Conservation (phyloP, 371 early-diverging fungal genomes). For the Actinomortierella ambigua region DNA sequence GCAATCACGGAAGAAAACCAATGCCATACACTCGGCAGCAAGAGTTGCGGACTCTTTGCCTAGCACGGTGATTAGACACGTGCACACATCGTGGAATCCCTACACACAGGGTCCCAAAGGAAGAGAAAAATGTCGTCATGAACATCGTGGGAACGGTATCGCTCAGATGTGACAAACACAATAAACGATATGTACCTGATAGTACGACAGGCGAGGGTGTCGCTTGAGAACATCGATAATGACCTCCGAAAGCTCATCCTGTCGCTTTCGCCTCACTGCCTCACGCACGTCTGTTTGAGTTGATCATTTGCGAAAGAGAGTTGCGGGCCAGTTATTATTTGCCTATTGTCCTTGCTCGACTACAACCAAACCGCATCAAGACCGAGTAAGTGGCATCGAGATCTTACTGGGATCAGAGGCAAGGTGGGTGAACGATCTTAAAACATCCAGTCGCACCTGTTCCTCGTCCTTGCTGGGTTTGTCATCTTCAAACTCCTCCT, state of each 20-base stretch:
- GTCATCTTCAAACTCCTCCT: background rate
- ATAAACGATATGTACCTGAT: no score
- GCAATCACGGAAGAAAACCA: conserved; percentile 72
- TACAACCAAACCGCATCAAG: no score
- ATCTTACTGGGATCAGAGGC: conserved; percentile 34
- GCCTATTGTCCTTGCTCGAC: no score
- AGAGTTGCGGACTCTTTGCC: conserved; percentile 55
- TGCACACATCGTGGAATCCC: conserved; percentile 80
- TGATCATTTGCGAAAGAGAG: no score
- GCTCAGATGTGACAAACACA: background rate
- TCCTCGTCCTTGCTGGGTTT: conserved; percentile 52
- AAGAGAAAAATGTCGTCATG: background rate
- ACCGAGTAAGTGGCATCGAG: background rate
- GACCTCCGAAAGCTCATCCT: conserved; percentile 52
- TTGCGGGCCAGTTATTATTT: no score
- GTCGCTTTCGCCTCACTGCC: conserved; percentile 43
- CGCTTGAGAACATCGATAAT: conserved; percentile 57
- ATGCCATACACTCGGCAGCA: conserved; percentile 57
- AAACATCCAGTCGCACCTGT: conserved; percentile 57
- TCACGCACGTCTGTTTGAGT: conserved; percentile 36
- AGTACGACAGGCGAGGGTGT: conserved; percentile 67
- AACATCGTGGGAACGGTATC: no score
- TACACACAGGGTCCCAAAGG: conserved; percentile 12
- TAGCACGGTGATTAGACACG: conserved; percentile 61
- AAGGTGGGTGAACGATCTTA: conserved; percentile 55